Base-by-base conservation (phyloP, 306 rosid genomes). In the Chamaecrista fasciculata region DNA sequence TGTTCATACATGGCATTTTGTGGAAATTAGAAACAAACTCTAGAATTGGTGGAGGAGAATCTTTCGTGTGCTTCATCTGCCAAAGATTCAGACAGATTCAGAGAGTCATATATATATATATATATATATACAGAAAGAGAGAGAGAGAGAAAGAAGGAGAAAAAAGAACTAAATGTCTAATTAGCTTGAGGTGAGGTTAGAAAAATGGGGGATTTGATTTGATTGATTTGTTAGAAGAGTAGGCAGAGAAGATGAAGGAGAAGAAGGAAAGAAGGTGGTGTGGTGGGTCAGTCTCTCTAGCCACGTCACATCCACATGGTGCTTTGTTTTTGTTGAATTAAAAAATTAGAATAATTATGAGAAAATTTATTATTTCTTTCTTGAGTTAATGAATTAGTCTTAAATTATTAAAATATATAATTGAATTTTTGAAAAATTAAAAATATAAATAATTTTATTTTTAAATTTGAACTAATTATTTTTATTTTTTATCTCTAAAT, bases 291-390 rank as follows among this genome's bases (percentile, higher is more conserved):
- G 4, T 23, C n/a, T 2, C n/a, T 18, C 26, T 31, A 43, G 65
- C 66, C 84, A 69, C 82, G 82, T 76, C 77, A 44, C 67, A 62
- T 8, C 63, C 74, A 72, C 53, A 37, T 48, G 82, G 47, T 6
- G 15, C 25, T 36, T n/a, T 15, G 40, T 28, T 33, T 0, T 1
- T 33, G 36, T 33, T 11, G n/a, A 46, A 59, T 16, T 26, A 3
- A n/a, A n/a, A n/a, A n/a, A n/a, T n/a, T n/a, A n/a, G n/a, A n/a
- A n/a, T n/a, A n/a, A n/a, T n/a, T n/a, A n/a, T n/a, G n/a, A n/a
- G n/a, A n/a, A n/a, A n/a, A n/a, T n/a, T n/a, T n/a, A n/a, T n/a
- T n/a, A n/a, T n/a, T n/a, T n/a, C n/a, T n/a, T n/a, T n/a, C n/a
- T n/a, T n/a, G n/a, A n/a, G n/a, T n/a, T n/a, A n/a, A n/a, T n/a